These are phyloP conservation scores for Polyporus arcularius DNA, from an alignment of 768 basidiomycete species.

Conservation along the genomic window DNA sequence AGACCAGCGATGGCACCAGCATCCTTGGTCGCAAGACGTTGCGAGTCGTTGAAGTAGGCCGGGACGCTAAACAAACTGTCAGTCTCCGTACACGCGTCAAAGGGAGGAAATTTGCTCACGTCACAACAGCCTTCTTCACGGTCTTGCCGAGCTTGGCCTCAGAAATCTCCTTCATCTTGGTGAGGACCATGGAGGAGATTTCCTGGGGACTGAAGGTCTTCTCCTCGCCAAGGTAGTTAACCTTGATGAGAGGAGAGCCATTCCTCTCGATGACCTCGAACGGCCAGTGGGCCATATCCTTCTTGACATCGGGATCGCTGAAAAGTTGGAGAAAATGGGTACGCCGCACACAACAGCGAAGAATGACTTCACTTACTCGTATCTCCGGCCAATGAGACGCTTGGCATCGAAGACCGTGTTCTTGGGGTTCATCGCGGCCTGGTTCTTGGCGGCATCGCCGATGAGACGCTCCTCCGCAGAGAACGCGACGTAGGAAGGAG, in stretches of 20 bases:
- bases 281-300: slow-evolving; percentile 98
- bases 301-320: slow-evolving; percentile 90
- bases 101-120: slow-evolving; percentile 53
- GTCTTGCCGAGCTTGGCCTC: slow-evolving; percentile 99
- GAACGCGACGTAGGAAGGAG: slow-evolving; percentile 99
- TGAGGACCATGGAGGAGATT: slow-evolving; percentile 99
- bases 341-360: too few relatives aligned
- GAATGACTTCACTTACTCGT: slow-evolving; percentile 61
- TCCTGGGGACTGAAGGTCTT: slow-evolving; percentile 98
- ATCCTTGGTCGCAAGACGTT: slow-evolving; percentile 98
- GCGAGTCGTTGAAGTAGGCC: slow-evolving; percentile 99
- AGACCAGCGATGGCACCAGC: slow-evolving; percentile 97
- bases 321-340: slow-evolving; percentile 13
- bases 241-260: slow-evolving; percentile 95
- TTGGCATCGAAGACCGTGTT: slow-evolving; percentile 99
- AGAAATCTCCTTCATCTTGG: slow-evolving; percentile 99
- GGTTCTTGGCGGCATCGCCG: slow-evolving; percentile 98
- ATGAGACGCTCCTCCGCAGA: slow-evolving; percentile 95
- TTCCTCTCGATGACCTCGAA: slow-evolving; percentile 97
- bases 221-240: slow-evolving; percentile 91
- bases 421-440: slow-evolving; percentile 99
- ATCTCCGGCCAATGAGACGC: slow-evolving; percentile 97
- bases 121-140: slow-evolving; percentile 98
- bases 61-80: slow-evolving; percentile 62
- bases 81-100: slow-evolving; percentile 1